phyloP scores from a whole-genome alignment of 2,329 filamentous ascomycete genomes.

The Colletotrichum spinosum region DNA sequence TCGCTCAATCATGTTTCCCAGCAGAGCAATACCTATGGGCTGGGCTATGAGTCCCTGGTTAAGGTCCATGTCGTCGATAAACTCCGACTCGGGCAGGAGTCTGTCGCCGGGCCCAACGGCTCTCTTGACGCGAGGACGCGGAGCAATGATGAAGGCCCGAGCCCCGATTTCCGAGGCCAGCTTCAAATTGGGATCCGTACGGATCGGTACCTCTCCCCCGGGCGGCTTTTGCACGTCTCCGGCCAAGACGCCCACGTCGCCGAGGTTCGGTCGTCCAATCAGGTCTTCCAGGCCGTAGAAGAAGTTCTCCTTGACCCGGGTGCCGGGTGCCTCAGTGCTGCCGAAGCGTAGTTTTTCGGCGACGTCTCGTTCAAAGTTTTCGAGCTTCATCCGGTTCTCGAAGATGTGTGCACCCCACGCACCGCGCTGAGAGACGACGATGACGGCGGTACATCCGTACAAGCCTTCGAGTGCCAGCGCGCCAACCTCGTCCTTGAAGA shows the following conservation, averaged over 20 bases:
- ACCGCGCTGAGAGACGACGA: constrained; percentile 20
- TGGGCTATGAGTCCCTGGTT: not conserved
- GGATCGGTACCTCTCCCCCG: not conserved
- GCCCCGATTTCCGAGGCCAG: not conserved
- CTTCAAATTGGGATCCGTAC: not conserved
- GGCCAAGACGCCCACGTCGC: constrained; percentile 6
- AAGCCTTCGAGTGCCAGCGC: constrained; percentile 21
- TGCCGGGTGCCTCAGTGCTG: not conserved
- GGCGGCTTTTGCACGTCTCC: not conserved
- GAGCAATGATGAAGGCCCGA: constrained; percentile 10
- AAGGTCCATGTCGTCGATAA: not conserved
- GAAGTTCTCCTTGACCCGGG: not conserved
- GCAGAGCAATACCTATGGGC: not conserved
- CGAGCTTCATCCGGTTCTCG: constrained; percentile 1
- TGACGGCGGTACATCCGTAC: constrained; percentile 24
- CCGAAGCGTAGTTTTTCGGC: not conserved
- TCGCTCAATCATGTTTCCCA: not conserved
- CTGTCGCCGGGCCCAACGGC: not conserved
- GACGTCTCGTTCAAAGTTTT: not conserved
- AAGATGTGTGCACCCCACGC: constrained; percentile 26
- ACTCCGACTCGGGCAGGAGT: not conserved
- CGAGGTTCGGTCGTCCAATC: not conserved
- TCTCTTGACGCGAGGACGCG: not conserved
- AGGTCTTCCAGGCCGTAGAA: constrained; percentile 18
- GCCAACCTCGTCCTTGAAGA: not conserved